Conservation (phyloP, 176 grass and related monocot genomes). For the Hyparrhenia diplandra region DNA sequence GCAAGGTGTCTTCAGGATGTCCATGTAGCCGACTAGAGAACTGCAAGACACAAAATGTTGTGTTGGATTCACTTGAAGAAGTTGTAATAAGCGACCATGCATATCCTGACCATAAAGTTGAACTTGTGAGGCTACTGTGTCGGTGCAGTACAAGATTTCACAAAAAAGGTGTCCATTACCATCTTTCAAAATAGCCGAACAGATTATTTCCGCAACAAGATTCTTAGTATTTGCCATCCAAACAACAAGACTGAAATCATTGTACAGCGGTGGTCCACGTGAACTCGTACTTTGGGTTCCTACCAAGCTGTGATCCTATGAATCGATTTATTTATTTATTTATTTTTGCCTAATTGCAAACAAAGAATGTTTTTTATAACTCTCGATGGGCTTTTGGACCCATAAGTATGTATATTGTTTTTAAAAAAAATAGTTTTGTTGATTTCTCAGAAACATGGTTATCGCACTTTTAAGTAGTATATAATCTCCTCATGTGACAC, state of each 20-base stretch:
- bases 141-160: not conserved
- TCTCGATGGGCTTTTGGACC: too few species aligned
- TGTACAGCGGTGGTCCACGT: not conserved
- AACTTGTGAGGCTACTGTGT: not conserved
- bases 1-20: not conserved
- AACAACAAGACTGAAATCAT: not conserved
- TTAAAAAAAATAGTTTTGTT: too few species aligned
- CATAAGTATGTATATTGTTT: too few species aligned
- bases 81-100: not conserved
- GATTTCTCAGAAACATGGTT: too few species aligned
- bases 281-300: not conserved
- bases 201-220: not conserved
- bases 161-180: not conserved
- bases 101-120: not conserved
- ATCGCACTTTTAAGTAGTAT: too few species aligned
- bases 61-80: not conserved
- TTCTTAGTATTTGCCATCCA: not conserved
- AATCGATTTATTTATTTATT: too few species aligned
- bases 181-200: not conserved
- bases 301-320: not conserved
- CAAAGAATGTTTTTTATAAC: too few species aligned
- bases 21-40: not conserved
- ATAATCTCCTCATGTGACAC: too few species aligned
- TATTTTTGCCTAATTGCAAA: too few species aligned
- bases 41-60: not conserved